Percentiles rank a stretch among this genome's conserved stretches.
Evolutionary conservation across 768 basidiomycete species (phyloP).

Genomic region (Fomitopsis pulvina): DNA sequence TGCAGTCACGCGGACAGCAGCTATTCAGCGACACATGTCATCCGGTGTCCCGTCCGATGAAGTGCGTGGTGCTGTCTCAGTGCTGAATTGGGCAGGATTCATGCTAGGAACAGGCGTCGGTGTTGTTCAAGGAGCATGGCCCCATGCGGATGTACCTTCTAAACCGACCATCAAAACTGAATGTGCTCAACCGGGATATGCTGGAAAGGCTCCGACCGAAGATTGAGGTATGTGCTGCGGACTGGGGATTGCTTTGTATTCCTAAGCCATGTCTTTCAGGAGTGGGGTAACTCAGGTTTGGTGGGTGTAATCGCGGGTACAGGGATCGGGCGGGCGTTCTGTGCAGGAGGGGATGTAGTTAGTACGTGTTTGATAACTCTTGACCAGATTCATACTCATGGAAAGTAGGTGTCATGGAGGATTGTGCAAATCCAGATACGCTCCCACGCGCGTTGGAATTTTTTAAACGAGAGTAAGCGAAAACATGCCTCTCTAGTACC

Average conservation of each 20-base stretch:
- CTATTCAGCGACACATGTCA: constrained; percentile 22
- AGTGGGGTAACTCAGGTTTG: constrained; percentile 69
- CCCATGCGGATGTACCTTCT: constrained; percentile 65
- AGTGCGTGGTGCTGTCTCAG: constrained; percentile 5
- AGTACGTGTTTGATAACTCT: constrained; percentile 40
- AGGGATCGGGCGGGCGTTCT: constrained; percentile 75
- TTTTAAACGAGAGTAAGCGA: constrained; percentile 81
- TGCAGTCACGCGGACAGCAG: constrained; percentile 17
- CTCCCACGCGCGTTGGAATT: constrained; percentile 69
- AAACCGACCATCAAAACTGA: constrained; percentile 75
- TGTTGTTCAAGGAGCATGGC: constrained; percentile 64
- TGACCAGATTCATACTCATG: neutral
- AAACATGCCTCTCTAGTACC: neutral
- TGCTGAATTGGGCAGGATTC: neutral
- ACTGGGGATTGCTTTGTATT: neutral
- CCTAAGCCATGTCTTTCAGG: constrained; percentile 31
- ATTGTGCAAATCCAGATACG: constrained; percentile 44
- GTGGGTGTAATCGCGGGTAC: constrained; percentile 68
- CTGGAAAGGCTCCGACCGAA: constrained; percentile 61
- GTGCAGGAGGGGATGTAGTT: constrained; percentile 91
- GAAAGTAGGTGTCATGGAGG: constrained; percentile 47
- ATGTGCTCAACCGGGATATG: constrained; percentile 80
- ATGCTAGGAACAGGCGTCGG: constrained; percentile 27
- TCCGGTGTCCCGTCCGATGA: constrained; percentile 12
- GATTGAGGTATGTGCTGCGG: constrained; percentile 53